phyloP scores from a whole-genome alignment of 441 rosid genomes.

The Croton setiger region DNA sequence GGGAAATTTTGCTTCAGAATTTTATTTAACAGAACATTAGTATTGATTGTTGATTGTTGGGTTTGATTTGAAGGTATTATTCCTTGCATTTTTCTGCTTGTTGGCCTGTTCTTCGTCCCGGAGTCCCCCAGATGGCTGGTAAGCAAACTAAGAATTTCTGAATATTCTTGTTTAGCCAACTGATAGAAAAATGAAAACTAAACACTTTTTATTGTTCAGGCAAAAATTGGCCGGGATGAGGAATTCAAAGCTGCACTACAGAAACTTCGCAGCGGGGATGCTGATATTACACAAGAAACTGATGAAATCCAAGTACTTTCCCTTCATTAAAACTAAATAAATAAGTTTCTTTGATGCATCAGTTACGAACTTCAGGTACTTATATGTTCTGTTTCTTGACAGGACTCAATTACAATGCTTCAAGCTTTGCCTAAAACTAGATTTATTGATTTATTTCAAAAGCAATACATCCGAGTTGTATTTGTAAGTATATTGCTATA shows the following conservation, averaged over 20 bases:
- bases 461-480: conserved; percentile 56
- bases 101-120: conserved; percentile 68
- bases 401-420: conserved; percentile 48
- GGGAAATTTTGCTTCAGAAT: not conserved
- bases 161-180: not conserved
- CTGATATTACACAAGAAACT: conserved; percentile 66
- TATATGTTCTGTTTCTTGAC: conserved; percentile 17
- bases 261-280: conserved; percentile 58
- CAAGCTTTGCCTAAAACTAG: conserved; percentile 61
- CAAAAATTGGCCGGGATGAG: conserved; percentile 56
- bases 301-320: conserved; percentile 56
- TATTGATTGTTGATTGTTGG: conserved; percentile 20
- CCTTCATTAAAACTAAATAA: not conserved
- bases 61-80: conserved; percentile 44
- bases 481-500: conserved; percentile 44
- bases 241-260: conserved; percentile 59
- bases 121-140: conserved; percentile 98
- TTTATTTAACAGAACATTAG: not conserved
- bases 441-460: conserved; percentile 53
- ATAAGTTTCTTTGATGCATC: not conserved
- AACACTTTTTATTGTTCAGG: conserved; percentile 37
- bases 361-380: not conserved
- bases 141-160: conserved; percentile 17
- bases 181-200: not conserved
- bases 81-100: conserved; percentile 69